Evolutionary conservation across 345 rosid species (phyloP).

Genomic region (Eutrema yunnanense): DNA sequence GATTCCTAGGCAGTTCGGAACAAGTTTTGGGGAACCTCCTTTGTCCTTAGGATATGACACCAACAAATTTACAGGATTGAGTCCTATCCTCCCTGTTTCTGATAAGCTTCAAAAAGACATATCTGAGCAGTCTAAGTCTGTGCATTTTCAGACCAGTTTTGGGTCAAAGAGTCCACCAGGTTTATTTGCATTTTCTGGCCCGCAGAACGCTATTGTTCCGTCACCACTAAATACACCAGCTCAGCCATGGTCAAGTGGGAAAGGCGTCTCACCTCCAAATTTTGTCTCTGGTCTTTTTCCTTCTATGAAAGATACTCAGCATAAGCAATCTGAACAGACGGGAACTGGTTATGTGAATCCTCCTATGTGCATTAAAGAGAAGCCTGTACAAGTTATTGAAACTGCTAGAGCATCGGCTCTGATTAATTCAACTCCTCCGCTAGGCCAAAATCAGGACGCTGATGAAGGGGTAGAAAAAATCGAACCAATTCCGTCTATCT

Average conservation of each 20-base stretch:
- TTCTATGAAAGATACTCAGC: constrained; percentile 30
- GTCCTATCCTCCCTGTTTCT: constrained; percentile 30
- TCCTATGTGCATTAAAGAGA: constrained; percentile 34
- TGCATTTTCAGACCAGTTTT: constrained; percentile 26
- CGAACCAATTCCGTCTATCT: constrained; percentile 60
- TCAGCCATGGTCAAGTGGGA: constrained; percentile 44
- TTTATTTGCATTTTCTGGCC: constrained; percentile 29
- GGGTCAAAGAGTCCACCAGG: constrained; percentile 33
- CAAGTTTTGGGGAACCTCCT: constrained; percentile 37
- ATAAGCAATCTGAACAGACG: constrained; percentile 30
- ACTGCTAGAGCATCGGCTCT: constrained; percentile 26
- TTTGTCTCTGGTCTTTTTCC: constrained; percentile 29
- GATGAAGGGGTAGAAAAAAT: constrained; percentile 36
- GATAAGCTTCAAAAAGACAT: constrained; percentile 30
- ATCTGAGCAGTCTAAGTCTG: constrained; percentile 23
- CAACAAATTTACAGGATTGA: constrained; percentile 34
- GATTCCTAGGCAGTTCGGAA: constrained; percentile 30
- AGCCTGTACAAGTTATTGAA: constrained; percentile 37
- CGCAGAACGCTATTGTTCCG: constrained; percentile 34
- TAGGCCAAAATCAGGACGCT: constrained; percentile 28
- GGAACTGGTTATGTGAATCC: constrained; percentile 30
- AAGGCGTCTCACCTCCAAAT: constrained; percentile 26
- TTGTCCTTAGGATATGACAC: constrained; percentile 31
- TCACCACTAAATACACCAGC: constrained; percentile 34
- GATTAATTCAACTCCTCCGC: constrained; percentile 28